Base-by-base conservation (phyloP, 2,329 filamentous ascomycete species). In the Alternaria tenuissima region DNA sequence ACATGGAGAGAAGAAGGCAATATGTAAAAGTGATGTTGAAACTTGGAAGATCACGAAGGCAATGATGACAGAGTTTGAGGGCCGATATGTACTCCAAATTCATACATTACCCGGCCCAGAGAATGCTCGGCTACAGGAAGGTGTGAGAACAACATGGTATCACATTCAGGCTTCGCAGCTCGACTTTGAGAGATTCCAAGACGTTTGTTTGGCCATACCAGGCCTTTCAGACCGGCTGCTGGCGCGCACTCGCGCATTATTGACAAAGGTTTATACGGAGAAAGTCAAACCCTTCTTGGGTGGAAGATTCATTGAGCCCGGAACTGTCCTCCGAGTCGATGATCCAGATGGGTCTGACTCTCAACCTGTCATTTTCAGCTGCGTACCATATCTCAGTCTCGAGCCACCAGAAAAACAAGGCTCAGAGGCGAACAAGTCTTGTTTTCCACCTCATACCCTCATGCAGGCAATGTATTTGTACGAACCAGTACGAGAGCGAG, bases 271-370 rank as follows among this genome's bases (percentile, higher is more conserved):
- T 1, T 67, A 75, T 46, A 69, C 64, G 28, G 67, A 76, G 7
- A 72, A 68, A 11, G 54, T 70, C 9, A 73, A 71, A 38, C 49
- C 61, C 11, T 73, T 67, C 24, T 24, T 72, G 4, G 65, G 63
- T 8, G 75, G 75, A 6, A 68, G 70, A 60, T 78, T 74, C 52
- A 70, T 77, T n/a, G 73, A 77, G 48, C 73, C 73, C 7, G 75
- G 75, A 7, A 75, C 73, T 4, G 70, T 77, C 9, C 36, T 77
- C 12, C 67, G 74, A 47, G 72, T 58, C 6, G 74, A 77, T 34
- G 70, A 73, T 30, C 61, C 47, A 8, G 41, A 67, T 8, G 57
- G 62, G 38, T 5, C 63, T 0, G 67, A 73, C 24, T 52, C 68
- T 26, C 52, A 66, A 14, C 70, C 68, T 1, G 70, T 69, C 43